Evolutionary conservation across 2,329 filamentous ascomycete species (phyloP).

Genomic region (Hypoxylon sp.): DNA sequence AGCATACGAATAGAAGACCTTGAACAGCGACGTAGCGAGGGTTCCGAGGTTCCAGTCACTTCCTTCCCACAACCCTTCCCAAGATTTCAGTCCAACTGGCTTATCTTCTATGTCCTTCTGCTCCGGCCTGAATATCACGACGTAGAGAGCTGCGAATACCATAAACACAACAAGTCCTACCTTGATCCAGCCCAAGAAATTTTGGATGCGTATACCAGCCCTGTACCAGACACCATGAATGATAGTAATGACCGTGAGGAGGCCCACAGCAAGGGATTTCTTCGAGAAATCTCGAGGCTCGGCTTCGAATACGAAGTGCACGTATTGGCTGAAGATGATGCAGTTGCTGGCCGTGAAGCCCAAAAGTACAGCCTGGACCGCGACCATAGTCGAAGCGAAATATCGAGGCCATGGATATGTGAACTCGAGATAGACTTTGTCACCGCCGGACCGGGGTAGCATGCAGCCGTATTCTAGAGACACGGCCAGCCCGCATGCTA

Average conservation of each 20-base stretch:
- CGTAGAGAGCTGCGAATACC: slow-evolving; percentile 70
- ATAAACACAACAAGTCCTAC: slow-evolving; percentile 71
- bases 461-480: slow-evolving; percentile 77
- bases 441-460: slow-evolving; percentile 75
- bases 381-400: slow-evolving; percentile 73
- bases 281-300: slow-evolving; percentile 63
- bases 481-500: slow-evolving; percentile 71
- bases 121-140: slow-evolving; percentile 61
- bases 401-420: slow-evolving; percentile 73
- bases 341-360: slow-evolving; percentile 78
- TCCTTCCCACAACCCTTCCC: slow-evolving; percentile 70
- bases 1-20: slow-evolving; percentile 77
- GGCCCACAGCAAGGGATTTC: slow-evolving; percentile 67
- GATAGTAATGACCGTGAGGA: slow-evolving; percentile 68
- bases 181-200: slow-evolving; percentile 73
- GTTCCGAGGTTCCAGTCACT: slow-evolving; percentile 77
- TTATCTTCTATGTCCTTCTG: slow-evolving; percentile 36
- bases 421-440: slow-evolving; percentile 79
- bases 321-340: slow-evolving; percentile 76
- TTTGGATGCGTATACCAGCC: slow-evolving; percentile 70
- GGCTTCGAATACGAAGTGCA: slow-evolving; percentile 68
- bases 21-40: slow-evolving; percentile 75
- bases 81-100: slow-evolving; percentile 50
- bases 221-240: slow-evolving; percentile 70
- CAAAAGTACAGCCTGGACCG: slow-evolving; percentile 72